Conservation (phyloP, 2,329 filamentous ascomycete genomes). For the Aureobasidium leucospermi region DNA sequence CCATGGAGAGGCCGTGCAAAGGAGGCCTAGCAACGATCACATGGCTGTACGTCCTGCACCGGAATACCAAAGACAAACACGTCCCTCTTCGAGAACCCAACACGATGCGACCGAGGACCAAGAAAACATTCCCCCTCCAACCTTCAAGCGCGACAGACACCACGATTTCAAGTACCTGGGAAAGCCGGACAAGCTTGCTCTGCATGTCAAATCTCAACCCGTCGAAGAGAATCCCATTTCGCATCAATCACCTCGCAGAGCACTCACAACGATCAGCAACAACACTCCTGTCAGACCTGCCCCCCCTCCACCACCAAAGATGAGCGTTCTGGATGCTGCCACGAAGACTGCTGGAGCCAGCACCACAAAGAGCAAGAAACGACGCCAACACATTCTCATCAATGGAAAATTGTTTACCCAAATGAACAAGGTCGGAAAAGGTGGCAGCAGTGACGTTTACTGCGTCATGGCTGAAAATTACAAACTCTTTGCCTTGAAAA, state of each 20-base stretch:
- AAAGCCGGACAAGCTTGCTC: conserved; percentile 47
- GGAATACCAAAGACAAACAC: conserved; percentile 37
- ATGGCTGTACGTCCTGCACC: conserved; percentile 18
- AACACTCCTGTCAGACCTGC: conserved; percentile 69
- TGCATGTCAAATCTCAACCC: conserved; percentile 39
- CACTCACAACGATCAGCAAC: conserved; percentile 48
- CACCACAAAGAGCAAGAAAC: conserved; percentile 65
- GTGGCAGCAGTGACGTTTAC: conserved; percentile 91
- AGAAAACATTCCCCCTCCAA: conserved; percentile 72
- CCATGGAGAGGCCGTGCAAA: not conserved
- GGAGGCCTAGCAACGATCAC: conserved; percentile 21
- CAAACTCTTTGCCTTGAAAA: conserved; percentile 88
- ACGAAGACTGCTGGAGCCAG: conserved; percentile 76
- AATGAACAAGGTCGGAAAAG: conserved; percentile 82
- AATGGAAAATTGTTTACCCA: conserved; percentile 89
- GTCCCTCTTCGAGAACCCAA: conserved; percentile 44
- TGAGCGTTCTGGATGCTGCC: conserved; percentile 89
- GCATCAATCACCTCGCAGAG: conserved; percentile 31
- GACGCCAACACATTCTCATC: conserved; percentile 74
- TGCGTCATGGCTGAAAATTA: conserved; percentile 95
- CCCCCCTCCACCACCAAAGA: conserved; percentile 78
- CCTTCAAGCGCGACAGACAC: conserved; percentile 57
- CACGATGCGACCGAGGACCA: conserved; percentile 65
- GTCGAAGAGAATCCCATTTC: conserved; percentile 33
- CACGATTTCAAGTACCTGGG: conserved; percentile 49